These are phyloP conservation scores for Perilla frutescens DNA, from an alignment of 257 asterid genomes.

Conservation along the genomic window DNA sequence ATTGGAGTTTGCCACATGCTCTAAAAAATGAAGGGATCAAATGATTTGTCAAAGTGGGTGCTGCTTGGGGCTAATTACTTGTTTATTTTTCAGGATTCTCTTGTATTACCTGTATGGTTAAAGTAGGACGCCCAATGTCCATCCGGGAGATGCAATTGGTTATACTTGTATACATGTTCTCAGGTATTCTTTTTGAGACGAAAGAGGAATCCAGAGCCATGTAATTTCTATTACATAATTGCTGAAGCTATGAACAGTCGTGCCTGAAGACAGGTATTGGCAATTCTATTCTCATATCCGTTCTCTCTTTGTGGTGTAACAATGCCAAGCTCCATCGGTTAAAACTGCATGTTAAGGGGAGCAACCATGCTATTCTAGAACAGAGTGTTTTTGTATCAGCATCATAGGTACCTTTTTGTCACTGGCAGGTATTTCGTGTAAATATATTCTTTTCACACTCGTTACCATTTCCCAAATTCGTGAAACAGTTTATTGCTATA, in stretches of 20 bases:
- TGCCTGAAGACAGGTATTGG: constrained; percentile 20
- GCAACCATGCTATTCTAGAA: background rate
- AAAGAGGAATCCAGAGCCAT: constrained; percentile 27
- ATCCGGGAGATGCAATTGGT: constrained; percentile 14
- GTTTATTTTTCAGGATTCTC: constrained; percentile 65
- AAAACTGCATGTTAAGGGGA: constrained; percentile 10
- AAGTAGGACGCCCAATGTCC: constrained; percentile 22
- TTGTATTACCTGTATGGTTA: constrained; percentile 65
- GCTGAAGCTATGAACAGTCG: background rate
- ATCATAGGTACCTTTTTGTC: constrained; percentile 4
- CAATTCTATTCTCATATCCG: background rate
- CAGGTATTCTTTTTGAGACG: constrained; percentile 18
- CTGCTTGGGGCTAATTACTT: constrained; percentile 20
- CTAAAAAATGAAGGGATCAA: background rate
- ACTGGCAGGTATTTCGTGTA: constrained; percentile 19
- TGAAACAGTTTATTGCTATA: background rate
- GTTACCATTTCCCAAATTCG: background rate
- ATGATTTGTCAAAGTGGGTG: constrained; percentile 11
- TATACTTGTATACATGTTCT: constrained; percentile 3
- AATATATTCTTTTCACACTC: constrained; percentile 21
- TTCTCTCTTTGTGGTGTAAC: constrained; percentile 19
- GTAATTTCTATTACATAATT: background rate
- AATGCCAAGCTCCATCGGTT: constrained; percentile 14
- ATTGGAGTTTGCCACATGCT: background rate
- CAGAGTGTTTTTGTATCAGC: background rate